Evolutionary conservation across 352 stramenopile species (phyloP).

Genomic region (Globisporangium yorkense): DNA sequence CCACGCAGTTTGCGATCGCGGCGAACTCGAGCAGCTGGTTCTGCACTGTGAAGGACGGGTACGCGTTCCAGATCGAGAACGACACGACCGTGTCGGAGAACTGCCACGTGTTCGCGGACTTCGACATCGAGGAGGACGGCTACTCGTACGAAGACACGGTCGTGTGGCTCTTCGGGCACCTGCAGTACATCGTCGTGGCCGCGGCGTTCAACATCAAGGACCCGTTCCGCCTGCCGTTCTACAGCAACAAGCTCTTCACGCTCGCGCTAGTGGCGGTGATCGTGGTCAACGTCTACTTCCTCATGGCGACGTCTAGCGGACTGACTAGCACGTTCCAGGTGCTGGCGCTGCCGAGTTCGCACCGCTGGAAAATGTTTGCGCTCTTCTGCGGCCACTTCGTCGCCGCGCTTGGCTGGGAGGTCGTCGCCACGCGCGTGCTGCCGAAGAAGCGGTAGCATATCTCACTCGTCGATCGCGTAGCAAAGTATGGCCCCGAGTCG

Average conservation of each 20-base stretch:
- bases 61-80: conserved; percentile 15
- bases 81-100: conserved; percentile 13
- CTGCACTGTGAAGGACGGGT: conserved; percentile 30
- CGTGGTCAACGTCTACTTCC: conserved; percentile 43
- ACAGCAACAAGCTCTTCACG: conserved; percentile 38
- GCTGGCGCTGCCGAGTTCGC: conserved; percentile 29
- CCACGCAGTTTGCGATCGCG: conserved; percentile 22
- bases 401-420: conserved; percentile 19
- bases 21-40: conserved; percentile 30
- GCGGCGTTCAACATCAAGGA: conserved; percentile 54
- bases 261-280: conserved; percentile 19
- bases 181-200: conserved; percentile 46
- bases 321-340: conserved; percentile 43
- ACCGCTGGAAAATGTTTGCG: conserved; percentile 33
- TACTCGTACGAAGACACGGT: conserved; percentile 41
- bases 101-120: conserved; percentile 29
- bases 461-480: neutral
- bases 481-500: no score
- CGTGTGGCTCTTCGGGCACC: conserved; percentile 55
- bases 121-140: conserved; percentile 28
- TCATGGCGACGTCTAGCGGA: conserved; percentile 29
- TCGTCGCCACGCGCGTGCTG: conserved; percentile 19
- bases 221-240: conserved; percentile 41
- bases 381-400: conserved; percentile 35
- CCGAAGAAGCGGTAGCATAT: conserved; percentile 13